Conservation (phyloP, 179 eudicot genomes). For the Spergularia azorica region DNA sequence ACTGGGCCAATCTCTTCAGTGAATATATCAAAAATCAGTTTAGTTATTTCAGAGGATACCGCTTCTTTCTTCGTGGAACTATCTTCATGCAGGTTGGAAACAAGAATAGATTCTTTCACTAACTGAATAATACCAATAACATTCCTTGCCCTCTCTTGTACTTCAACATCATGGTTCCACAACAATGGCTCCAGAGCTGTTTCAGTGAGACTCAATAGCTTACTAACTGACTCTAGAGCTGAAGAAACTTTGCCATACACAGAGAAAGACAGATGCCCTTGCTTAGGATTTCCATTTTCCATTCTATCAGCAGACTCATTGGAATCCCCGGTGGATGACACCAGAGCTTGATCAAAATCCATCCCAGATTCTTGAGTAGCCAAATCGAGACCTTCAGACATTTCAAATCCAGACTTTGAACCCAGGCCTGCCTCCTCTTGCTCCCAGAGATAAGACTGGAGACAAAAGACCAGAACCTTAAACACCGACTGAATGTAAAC, state of each 20-base stretch:
- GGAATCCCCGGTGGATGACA: slow-evolving; percentile 26
- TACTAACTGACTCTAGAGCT: slow-evolving; percentile 40
- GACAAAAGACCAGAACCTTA: slow-evolving; percentile 67
- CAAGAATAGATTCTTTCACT: slow-evolving; percentile 45
- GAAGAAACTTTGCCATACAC: slow-evolving; percentile 24
- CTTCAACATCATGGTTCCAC: slow-evolving; percentile 73
- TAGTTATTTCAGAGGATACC: slow-evolving; percentile 43
- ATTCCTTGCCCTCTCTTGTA: slow-evolving; percentile 75
- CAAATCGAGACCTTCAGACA: slow-evolving; percentile 18
- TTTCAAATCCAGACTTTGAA: neutral
- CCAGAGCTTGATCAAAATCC: slow-evolving; percentile 27
- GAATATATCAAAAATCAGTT: slow-evolving; percentile 50
- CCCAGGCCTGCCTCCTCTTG: slow-evolving; percentile 30
- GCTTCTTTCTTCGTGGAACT: slow-evolving; percentile 29
- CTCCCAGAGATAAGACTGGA: slow-evolving; percentile 57
- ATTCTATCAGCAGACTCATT: slow-evolving; percentile 20
- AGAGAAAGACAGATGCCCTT: slow-evolving; percentile 10
- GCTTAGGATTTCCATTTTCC: slow-evolving; percentile 18
- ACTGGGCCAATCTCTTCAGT: slow-evolving; percentile 85
- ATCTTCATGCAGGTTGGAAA: slow-evolving; percentile 31
- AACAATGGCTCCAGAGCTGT: slow-evolving; percentile 50
- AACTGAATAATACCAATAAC: slow-evolving; percentile 67
- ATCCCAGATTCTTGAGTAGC: slow-evolving; percentile 12
- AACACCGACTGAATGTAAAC: slow-evolving; percentile 80
- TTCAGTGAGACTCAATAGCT: slow-evolving; percentile 51